Base-by-base conservation (phyloP, 257 asterid species). In the Solanum phureja region DNA sequence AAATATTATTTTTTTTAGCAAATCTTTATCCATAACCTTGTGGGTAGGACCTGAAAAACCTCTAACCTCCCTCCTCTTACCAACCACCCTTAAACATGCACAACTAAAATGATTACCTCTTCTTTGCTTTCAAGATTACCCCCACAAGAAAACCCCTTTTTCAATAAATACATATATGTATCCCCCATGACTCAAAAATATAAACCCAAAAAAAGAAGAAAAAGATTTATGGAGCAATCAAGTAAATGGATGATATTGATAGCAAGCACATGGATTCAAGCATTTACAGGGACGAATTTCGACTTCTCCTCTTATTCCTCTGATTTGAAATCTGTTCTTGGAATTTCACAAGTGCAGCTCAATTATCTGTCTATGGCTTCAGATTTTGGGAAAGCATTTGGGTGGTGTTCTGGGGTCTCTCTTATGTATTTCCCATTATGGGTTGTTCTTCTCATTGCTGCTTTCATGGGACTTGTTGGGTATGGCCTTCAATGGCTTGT, bases 401-500 rank as follows among this genome's bases (percentile, higher is more conserved):
- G 98, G 14, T 95, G 98, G 97, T 93, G 96, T 83, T 93, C 94
- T 0, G 97, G 98, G 5, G 89, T 93, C 35, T 86, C 76, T 86
- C 93, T 94, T 7, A 29, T 90, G 88, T 90, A 88, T 87, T 90
- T 91, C 14, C 96, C 93, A 0, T 75, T 90, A 31, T 91, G 93
- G 94, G 77, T 91, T 73, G 94, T 94, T 82, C 31, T 92, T 90
- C 72, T 89, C 85, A 13, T 91, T 33, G 93, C 95, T 69, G 94
- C 97, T 85, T 88, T 91, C 37, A 91, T 94, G 93, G 97, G 96
- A 24, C 87, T 95, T 84, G 23, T 91, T 35, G 95, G 96, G 14
- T 95, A 94, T 86, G 95, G 95, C 5, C 83, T 92, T 21, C 95
- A 95, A 69, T 94, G 94, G 94, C 95, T 95, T 23, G 84, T 92